Evolutionary conservation across 2,329 filamentous ascomycete species (phyloP), one percentile per base, ranked within the genome.

Genomic region (Beauveria bassiana): DNA sequence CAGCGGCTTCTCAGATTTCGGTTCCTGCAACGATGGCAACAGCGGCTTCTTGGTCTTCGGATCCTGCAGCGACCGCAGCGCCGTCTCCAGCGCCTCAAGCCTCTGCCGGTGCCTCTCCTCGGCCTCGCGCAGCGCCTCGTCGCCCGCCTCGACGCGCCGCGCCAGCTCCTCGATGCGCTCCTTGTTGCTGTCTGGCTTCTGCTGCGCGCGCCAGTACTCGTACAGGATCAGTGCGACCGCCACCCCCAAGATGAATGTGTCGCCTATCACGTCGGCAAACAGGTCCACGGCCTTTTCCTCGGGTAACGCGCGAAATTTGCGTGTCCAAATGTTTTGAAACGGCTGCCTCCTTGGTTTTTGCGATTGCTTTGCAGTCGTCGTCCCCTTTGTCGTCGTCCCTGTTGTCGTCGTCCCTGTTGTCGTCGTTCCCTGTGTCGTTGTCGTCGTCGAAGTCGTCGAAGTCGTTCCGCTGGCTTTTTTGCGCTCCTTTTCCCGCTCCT

Each of bases 251-350:
- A 88, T 87, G 68, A 88, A 88, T 18, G 76, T 74, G 65, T 88
- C 85, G 46, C 85, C 85, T 55, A 85, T 74, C 18, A 88, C 85
- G 67, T 88, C 85, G 47, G 85, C 86, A 66, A 88, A 88, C 8
- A 88, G 73, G 67, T 87, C 85, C 12, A 88, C 85, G 9, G 85
- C 85, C 72, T 87, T 88, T 18, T 72, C 77, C 68, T 88, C 85
- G 10, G 85, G 84, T n/a, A 88, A 73, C 7, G 84, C 72, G 57
- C 85, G 76, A 68, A 88, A 88, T 68, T 82, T 84, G 62, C 85
- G 81, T 63, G 69, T 80, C 85, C 86, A 88, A 12, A 87, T 74
- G 66, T 79, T 87, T 50, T 77, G 77, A 52, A 78, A 74, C 66
- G 63, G 69, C 57, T 46, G 46, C 47, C 31, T 24, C 20, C 8